Conservation (phyloP, 306 rosid species). For the Luffa acutangula region DNA sequence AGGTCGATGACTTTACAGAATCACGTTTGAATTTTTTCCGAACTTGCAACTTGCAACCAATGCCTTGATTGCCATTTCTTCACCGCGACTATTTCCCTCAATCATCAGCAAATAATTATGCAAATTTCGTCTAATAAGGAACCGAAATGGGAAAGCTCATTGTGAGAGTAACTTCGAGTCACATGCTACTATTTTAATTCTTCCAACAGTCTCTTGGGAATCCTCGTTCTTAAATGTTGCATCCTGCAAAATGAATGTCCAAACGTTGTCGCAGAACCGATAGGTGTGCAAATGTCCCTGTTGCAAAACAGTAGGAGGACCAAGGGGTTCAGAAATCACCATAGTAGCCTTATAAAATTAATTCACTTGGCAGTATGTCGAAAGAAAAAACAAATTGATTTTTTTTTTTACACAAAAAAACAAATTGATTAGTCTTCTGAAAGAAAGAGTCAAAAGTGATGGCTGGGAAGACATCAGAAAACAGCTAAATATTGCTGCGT, state of each 20-base stretch:
- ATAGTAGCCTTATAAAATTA: background rate
- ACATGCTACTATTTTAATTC: conserved; percentile 90
- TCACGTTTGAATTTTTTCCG: background rate
- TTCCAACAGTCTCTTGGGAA: conserved; percentile 41
- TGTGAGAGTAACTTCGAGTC: conserved; percentile 87
- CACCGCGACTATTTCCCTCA: background rate
- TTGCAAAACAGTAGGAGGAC: background rate
- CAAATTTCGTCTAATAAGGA: background rate
- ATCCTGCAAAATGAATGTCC: conserved; percentile 89
- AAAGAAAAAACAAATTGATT: background rate
- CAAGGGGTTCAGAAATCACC: background rate
- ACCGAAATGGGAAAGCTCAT: conserved; percentile 11
- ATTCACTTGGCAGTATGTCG: background rate
- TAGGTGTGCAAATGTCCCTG: conserved; percentile 99
- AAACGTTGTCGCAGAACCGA: conserved; percentile 89
- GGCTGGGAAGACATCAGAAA: background rate
- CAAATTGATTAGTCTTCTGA: background rate
- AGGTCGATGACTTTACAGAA: background rate
- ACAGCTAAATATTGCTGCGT: background rate
- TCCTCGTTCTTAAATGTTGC: conserved; percentile 65
- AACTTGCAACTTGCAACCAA: background rate
- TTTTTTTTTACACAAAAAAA: no score
- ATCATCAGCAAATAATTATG: background rate
- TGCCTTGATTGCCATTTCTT: background rate
- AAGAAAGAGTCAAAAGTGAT: background rate